These are phyloP conservation scores for Globisporangium perplexum DNA, from an alignment of 352 stramenopile species.

Conservation along the genomic window DNA sequence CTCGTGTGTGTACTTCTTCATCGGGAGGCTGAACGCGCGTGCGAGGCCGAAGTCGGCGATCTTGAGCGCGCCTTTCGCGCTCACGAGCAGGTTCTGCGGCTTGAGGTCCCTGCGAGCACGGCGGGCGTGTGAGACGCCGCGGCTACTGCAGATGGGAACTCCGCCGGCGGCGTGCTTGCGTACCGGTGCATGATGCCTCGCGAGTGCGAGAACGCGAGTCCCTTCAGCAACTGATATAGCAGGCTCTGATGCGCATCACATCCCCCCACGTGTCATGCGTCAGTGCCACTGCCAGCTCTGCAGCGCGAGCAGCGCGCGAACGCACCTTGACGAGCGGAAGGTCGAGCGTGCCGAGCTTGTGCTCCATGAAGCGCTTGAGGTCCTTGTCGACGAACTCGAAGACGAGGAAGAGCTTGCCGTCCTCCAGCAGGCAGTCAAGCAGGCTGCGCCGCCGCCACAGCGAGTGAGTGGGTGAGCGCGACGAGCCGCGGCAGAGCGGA, in stretches of 20 bases:
- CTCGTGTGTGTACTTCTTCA: constrained; percentile 97
- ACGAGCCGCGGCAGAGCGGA: background rate
- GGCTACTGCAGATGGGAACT: too few relatives aligned
- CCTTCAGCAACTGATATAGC: constrained; percentile 84
- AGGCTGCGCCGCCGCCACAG: too few relatives aligned
- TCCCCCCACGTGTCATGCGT: background rate
- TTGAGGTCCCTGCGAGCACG: constrained; percentile 91
- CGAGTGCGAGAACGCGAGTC: constrained; percentile 83
- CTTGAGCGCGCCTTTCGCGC: constrained; percentile 92
- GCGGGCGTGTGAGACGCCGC: too few relatives aligned
- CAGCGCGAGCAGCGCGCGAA: background rate
- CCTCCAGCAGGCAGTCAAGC: constrained; percentile 93
- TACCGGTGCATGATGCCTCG: constrained; percentile 87
- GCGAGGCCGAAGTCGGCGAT: constrained; percentile 99
- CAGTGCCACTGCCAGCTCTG: background rate
- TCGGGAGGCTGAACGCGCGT: constrained; percentile 94
- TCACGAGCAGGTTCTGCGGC: constrained; percentile 97
- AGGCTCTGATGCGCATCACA: constrained; percentile 27
- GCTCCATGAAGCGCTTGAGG: constrained; percentile 95
- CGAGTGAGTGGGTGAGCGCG: background rate
- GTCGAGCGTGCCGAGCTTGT: constrained; percentile 65
- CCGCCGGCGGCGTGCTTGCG: background rate
- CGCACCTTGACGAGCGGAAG: constrained; percentile 52
- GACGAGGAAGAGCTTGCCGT: constrained; percentile 97
- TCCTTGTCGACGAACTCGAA: constrained; percentile 99